A percentile compares a stretch with the other conserved stretches of the same genome.
Evolutionary conservation across 2,329 filamentous ascomycete species (phyloP).

Genomic region (Aureobasidium musti): DNA sequence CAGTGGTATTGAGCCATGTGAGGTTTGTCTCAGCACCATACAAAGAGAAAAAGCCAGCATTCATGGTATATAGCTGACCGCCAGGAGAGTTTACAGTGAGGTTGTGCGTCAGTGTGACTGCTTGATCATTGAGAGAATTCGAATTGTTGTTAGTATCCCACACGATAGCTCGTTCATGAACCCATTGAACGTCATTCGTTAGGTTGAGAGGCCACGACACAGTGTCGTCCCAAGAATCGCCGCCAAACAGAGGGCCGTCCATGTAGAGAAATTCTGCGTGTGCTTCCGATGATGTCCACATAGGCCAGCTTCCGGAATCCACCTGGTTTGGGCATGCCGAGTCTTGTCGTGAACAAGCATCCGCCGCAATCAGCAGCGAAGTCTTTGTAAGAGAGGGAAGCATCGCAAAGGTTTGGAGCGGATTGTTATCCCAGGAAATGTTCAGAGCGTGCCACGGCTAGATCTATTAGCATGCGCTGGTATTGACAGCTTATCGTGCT

Average conservation of each 20-base stretch:
- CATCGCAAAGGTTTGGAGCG: conserved; percentile 9
- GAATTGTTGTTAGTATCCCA: conserved; percentile 2
- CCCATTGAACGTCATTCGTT: not conserved
- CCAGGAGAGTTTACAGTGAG: conserved; percentile 7
- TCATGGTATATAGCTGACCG: conserved; percentile 9
- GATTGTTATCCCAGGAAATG: conserved; percentile 3
- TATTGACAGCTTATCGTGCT: not conserved
- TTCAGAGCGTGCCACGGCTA: conserved; percentile 19
- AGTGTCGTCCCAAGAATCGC: conserved; percentile 10
- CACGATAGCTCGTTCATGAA: conserved; percentile 3
- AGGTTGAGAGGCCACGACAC: conserved; percentile 9
- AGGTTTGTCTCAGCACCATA: not conserved
- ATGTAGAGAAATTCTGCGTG: conserved; percentile 1
- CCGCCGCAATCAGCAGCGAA: conserved; percentile 5
- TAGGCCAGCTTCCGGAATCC: conserved; percentile 1
- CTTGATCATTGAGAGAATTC: not conserved
- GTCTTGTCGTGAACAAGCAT: conserved; percentile 9
- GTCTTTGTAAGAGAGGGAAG: conserved; percentile 21
- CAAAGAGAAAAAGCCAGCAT: conserved; percentile 22
- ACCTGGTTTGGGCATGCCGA: conserved; percentile 10
- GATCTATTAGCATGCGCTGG: not conserved
- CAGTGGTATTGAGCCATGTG: conserved; percentile 13
- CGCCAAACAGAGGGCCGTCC: not conserved
- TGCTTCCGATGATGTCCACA: conserved; percentile 16
- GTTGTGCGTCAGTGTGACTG: conserved; percentile 9